phyloP scores from a whole-genome alignment of 768 basidiomycete species.

The Kwoniella dejecticola region DNA sequence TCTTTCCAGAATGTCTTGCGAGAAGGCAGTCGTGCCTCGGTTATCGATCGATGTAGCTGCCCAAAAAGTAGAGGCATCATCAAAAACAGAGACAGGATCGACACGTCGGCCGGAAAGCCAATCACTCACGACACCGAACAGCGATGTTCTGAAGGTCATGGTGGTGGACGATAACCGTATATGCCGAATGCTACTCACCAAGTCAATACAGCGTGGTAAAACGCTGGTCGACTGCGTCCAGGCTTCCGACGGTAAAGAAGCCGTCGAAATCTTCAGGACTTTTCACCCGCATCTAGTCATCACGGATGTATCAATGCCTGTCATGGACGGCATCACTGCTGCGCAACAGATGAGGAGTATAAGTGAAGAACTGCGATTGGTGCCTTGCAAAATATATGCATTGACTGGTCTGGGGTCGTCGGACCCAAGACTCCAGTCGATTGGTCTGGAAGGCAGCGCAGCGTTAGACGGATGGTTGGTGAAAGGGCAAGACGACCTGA shows the following conservation, averaged over 20 bases:
- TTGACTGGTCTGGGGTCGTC: slow-evolving; percentile 45
- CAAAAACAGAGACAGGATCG: too few species aligned
- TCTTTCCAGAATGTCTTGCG: too few species aligned
- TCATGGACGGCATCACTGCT: slow-evolving; percentile 44
- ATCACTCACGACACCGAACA: too few species aligned
- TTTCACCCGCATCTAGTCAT: slow-evolving; percentile 38
- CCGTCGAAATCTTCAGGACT: slow-evolving; percentile 26
- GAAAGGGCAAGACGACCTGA: slow-evolving; percentile 40
- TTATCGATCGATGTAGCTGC: too few species aligned
- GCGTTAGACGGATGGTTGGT: slow-evolving; percentile 46
- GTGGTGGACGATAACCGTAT: slow-evolving; percentile 44
- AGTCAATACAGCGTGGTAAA: slow-evolving; percentile 18
- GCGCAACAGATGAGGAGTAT: slow-evolving; percentile 36
- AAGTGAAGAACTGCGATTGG: slow-evolving; percentile 1
- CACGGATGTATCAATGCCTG: slow-evolving; percentile 50
- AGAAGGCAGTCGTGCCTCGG: too few species aligned
- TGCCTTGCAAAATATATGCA: slow-evolving; percentile 33
- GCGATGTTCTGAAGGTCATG: slow-evolving; percentile 25
- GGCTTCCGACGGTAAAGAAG: slow-evolving; percentile 37
- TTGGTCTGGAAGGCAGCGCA: slow-evolving; percentile 36
- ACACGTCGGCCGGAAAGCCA: too few species aligned
- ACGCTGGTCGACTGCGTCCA: slow-evolving; percentile 14
- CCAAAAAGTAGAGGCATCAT: too few species aligned
- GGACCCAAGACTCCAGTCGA: slow-evolving; percentile 35
- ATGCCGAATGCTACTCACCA: slow-evolving; percentile 33